These are phyloP conservation scores for Pseudocercospora ulei DNA, from an alignment of 2,329 filamentous ascomycete genomes.

Conservation along the genomic window DNA sequence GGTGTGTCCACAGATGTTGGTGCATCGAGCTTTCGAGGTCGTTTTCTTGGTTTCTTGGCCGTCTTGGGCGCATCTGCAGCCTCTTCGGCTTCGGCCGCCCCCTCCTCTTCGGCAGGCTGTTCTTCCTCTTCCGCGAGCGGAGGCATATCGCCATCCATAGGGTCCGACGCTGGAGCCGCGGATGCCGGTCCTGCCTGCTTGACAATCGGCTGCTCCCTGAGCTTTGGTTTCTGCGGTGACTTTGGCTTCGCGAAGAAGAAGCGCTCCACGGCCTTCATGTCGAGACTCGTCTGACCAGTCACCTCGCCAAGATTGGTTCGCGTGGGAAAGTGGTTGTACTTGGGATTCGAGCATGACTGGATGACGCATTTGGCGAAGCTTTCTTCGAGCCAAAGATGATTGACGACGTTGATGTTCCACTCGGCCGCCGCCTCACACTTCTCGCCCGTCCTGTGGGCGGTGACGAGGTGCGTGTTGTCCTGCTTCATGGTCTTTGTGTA, in stretches of 20 bases:
- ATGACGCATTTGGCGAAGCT: slow-evolving; percentile 83
- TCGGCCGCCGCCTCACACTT: slow-evolving; percentile 87
- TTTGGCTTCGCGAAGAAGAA: slow-evolving; percentile 47
- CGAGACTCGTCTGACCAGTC: slow-evolving; percentile 77
- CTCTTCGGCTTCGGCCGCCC: slow-evolving; percentile 9
- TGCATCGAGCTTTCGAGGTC: slow-evolving; percentile 24
- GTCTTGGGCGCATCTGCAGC: slow-evolving; percentile 20
- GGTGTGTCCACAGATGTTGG: slow-evolving; percentile 25
- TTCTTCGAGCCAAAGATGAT: slow-evolving; percentile 95
- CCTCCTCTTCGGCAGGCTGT: slow-evolving; percentile 8
- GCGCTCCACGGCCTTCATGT: slow-evolving; percentile 62
- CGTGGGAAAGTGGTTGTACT: slow-evolving; percentile 77
- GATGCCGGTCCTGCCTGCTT: slow-evolving; percentile 22
- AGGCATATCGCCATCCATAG: slow-evolving; percentile 21
- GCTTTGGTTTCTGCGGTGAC: slow-evolving; percentile 23
- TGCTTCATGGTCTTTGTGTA: slow-evolving; percentile 93
- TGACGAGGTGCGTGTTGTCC: slow-evolving; percentile 92
- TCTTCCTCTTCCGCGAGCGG: slow-evolving; percentile 9
- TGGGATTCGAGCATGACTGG: slow-evolving; percentile 59
- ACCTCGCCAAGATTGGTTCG: slow-evolving; percentile 89
- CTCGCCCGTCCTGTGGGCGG: slow-evolving; percentile 77
- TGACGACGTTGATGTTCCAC: slow-evolving; percentile 83
- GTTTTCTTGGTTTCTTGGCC: slow-evolving; percentile 26
- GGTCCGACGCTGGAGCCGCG: slow-evolving; percentile 19
- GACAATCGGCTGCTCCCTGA: slow-evolving; percentile 20